phyloP scores from a whole-genome alignment of 768 basidiomycete genomes.

The Kwoniella newhampshirensis region DNA sequence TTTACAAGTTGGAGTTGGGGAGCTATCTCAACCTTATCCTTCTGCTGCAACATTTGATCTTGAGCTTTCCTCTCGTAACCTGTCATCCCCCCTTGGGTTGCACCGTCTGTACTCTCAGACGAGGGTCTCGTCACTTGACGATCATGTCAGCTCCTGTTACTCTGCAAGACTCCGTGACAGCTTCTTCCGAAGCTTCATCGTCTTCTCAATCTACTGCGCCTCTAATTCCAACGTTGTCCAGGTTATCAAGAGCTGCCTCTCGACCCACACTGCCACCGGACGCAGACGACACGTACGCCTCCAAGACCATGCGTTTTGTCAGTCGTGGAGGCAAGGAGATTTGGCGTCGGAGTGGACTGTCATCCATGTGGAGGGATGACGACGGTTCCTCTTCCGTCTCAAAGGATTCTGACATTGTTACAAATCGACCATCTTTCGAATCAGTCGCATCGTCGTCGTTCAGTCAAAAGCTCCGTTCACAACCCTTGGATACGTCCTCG shows the following conservation, averaged over 20 bases:
- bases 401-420: neutral
- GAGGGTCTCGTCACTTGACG: too few relatives aligned
- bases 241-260: constrained; percentile 20
- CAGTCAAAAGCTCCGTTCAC: constrained; percentile 7
- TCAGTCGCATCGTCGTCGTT: constrained; percentile 8
- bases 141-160: too few relatives aligned
- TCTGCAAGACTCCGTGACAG: too few relatives aligned
- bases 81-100: too few relatives aligned
- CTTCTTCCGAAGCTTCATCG: neutral
- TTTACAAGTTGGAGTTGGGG: neutral
- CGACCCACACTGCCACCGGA: constrained; percentile 13
- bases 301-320: constrained; percentile 17
- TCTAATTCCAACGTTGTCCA: constrained; percentile 19
- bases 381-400: constrained; percentile 2
- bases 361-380: constrained; percentile 12
- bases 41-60: too few relatives aligned
- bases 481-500: constrained; percentile 17
- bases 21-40: neutral
- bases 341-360: constrained; percentile 10
- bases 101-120: too few relatives aligned
- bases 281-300: constrained; percentile 5
- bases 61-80: too few relatives aligned
- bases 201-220: constrained; percentile 1
- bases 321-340: constrained; percentile 7
- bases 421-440: neutral